Evolutionary conservation across 192 early-diverging fungal species (phyloP).

Genomic region (Coemansia sp.): DNA sequence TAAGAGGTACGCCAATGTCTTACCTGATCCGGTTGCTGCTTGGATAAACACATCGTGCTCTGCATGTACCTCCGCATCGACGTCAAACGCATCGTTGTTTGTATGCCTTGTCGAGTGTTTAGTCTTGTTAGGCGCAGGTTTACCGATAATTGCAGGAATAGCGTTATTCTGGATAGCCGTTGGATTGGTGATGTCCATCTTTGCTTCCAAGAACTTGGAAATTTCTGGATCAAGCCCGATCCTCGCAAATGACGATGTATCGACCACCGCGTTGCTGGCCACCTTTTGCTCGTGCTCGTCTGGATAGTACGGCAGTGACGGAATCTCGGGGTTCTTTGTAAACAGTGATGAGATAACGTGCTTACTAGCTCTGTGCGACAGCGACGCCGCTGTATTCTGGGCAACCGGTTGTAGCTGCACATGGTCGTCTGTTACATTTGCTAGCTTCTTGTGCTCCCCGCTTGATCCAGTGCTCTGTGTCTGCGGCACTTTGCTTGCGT

Average conservation of each 20-base stretch:
- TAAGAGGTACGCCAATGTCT: constrained; percentile 91
- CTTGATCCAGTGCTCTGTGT: constrained; percentile 23
- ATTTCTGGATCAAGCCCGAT: constrained; percentile 79
- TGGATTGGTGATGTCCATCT: constrained; percentile 76
- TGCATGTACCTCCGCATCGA: constrained; percentile 47
- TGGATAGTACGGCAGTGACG: constrained; percentile 14
- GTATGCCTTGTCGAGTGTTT: background rate
- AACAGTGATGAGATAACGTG: constrained; percentile 84
- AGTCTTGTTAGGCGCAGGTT: constrained; percentile 11
- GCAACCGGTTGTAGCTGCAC: background rate
- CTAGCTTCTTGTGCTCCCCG: constrained; percentile 19
- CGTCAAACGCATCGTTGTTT: constrained; percentile 31
- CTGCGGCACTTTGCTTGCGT: constrained; percentile 14
- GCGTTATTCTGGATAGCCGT: constrained; percentile 89
- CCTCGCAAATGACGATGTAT: constrained; percentile 64
- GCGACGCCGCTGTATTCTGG: constrained; percentile 21
- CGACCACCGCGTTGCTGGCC: constrained; percentile 48
- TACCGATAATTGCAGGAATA: constrained; percentile 70
- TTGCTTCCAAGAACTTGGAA: constrained; percentile 62
- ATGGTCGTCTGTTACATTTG: background rate
- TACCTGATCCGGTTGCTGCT: constrained; percentile 97
- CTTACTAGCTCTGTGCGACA: constrained; percentile 54
- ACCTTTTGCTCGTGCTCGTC: constrained; percentile 31
- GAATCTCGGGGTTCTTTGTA: constrained; percentile 68
- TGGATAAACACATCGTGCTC: constrained; percentile 85